phyloP scores from a whole-genome alignment of 2,329 filamentous ascomycete genomes.

The Alternaria rosae region DNA sequence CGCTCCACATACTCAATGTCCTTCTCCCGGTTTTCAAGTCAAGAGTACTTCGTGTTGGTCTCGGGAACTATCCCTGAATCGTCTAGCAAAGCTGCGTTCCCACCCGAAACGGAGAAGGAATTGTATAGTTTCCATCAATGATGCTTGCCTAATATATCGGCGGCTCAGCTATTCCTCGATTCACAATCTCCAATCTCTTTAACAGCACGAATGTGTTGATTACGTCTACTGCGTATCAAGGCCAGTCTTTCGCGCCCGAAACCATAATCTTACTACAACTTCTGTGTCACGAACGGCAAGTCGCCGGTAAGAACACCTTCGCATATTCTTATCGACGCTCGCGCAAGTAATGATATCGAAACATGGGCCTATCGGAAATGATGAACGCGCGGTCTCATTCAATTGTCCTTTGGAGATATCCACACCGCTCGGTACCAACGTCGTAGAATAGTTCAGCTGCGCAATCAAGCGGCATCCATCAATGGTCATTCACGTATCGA shows the following conservation, averaged over 20 bases:
- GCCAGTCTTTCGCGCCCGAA: not conserved
- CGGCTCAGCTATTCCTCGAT: not conserved
- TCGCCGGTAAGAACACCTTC: not conserved
- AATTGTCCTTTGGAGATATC: constrained; percentile 57
- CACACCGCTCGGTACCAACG: constrained; percentile 33
- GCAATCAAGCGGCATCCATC: constrained; percentile 30
- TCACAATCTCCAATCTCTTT: not conserved
- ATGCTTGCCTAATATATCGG: not conserved
- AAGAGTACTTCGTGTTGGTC: not conserved
- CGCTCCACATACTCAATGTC: too few relatives aligned
- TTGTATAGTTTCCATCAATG: too few relatives aligned
- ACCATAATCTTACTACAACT: not conserved
- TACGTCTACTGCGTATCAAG: not conserved
- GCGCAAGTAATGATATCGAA: constrained; percentile 35
- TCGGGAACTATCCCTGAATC: not conserved
- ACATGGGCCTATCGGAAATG: constrained; percentile 53
- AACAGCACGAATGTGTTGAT: not conserved
- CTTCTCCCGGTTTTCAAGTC: not conserved
- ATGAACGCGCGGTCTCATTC: constrained; percentile 53
- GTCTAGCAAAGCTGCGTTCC: not conserved
- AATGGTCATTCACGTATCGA: constrained; percentile 37
- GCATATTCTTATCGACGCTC: constrained; percentile 20
- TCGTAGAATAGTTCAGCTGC: constrained; percentile 21
- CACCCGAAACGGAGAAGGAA: not conserved
- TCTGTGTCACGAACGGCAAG: not conserved